These are phyloP conservation scores for Aspergillus aculeatinus DNA, from an alignment of 2,329 filamentous ascomycete genomes.

Conservation along the genomic window DNA sequence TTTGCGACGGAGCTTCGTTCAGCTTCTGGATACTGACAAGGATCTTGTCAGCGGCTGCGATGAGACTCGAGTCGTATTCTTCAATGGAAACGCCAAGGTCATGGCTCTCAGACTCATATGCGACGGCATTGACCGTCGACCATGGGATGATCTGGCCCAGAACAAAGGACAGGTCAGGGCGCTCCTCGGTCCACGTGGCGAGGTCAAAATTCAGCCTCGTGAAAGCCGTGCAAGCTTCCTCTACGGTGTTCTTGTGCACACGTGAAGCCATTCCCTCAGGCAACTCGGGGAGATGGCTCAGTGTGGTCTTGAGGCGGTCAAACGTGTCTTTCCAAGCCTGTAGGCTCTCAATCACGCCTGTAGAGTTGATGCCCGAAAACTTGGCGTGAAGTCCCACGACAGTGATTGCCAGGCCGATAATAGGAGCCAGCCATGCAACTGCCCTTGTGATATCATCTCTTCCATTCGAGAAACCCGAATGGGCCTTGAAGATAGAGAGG, in stretches of 20 bases:
- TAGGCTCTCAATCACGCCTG: conserved; percentile 48
- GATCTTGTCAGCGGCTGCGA: conserved; percentile 69
- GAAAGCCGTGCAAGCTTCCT: conserved; percentile 31
- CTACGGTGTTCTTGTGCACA: conserved; percentile 28
- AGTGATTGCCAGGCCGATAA: conserved; percentile 63
- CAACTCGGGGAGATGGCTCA: conserved; percentile 48
- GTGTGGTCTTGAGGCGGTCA: conserved; percentile 43
- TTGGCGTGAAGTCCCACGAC: conserved; percentile 67
- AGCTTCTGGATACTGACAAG: conserved; percentile 76
- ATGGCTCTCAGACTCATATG: conserved; percentile 10
- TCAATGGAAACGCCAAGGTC: conserved; percentile 33
- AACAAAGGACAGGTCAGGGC: conserved; percentile 63
- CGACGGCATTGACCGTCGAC: conserved; percentile 45
- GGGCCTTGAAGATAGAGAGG: conserved; percentile 24
- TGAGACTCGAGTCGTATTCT: conserved; percentile 58
- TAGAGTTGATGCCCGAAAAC: conserved; percentile 57
- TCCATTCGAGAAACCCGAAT: conserved; percentile 18
- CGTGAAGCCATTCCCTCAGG: conserved; percentile 51
- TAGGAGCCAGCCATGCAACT: conserved; percentile 64
- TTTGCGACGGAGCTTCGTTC: conserved; percentile 55
- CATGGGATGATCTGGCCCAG: conserved; percentile 67
- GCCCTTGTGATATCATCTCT: conserved; percentile 27
- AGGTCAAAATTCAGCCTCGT: conserved; percentile 43
- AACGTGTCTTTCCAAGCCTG: conserved; percentile 53
- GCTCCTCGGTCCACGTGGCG: conserved; percentile 42